phyloP scores from a whole-genome alignment of 2,329 filamentous ascomycete species.

The Pseudogymnoascus destructans region DNA sequence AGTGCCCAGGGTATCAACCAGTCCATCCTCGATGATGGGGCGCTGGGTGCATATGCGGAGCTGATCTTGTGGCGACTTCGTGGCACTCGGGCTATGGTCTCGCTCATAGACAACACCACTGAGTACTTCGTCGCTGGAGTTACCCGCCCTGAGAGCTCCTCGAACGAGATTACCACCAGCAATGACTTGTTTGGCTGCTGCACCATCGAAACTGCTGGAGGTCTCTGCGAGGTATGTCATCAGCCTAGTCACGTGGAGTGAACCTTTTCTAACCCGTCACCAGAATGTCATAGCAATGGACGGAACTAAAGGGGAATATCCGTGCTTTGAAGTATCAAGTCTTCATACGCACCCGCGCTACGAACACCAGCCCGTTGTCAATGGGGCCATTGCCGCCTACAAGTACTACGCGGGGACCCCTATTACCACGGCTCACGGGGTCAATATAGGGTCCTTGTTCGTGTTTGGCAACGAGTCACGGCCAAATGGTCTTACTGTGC shows the following conservation, averaged over 20 bases:
- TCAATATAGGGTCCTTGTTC: constrained; percentile 22
- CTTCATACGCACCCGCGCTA: constrained; percentile 18
- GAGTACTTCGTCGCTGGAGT: constrained; percentile 23
- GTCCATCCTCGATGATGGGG: constrained; percentile 21
- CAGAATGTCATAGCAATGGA: constrained; percentile 18
- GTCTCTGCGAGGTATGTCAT: constrained; percentile 21
- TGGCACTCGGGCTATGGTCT: constrained; percentile 22
- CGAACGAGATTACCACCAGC: constrained; percentile 11
- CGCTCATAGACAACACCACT: constrained; percentile 20
- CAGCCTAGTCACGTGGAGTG: background rate
- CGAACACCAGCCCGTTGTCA: constrained; percentile 16
- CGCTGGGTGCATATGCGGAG: constrained; percentile 11
- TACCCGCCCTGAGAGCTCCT: constrained; percentile 8
- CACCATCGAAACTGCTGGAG: constrained; percentile 19
- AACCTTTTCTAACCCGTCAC: background rate
- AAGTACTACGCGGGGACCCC: constrained; percentile 22
- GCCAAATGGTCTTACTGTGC: constrained; percentile 32
- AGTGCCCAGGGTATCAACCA: constrained; percentile 17
- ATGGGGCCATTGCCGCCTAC: constrained; percentile 16
- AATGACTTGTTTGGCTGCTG: constrained; percentile 21
- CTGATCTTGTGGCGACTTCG: constrained; percentile 16
- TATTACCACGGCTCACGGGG: constrained; percentile 19
- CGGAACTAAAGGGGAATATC: constrained; percentile 14
- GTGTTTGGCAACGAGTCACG: constrained; percentile 31
- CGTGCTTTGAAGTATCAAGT: constrained; percentile 19